Evolutionary conservation across 2,329 filamentous ascomycete species (phyloP).

Genomic region (Penicillium hordei): DNA sequence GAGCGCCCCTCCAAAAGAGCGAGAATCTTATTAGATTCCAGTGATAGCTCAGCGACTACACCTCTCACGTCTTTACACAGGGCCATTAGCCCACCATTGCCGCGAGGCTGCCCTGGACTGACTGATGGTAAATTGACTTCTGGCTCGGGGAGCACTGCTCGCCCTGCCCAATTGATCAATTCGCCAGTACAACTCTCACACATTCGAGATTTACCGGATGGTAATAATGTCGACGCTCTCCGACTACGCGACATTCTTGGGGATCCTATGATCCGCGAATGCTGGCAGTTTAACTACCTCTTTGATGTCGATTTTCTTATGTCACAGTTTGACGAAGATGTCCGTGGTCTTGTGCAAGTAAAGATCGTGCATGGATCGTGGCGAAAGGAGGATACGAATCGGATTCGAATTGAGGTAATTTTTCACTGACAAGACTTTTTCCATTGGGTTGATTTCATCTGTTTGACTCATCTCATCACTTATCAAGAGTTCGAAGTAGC

Average conservation of each 20-base stretch:
- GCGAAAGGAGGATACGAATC: constrained; percentile 65
- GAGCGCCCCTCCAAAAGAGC: constrained; percentile 4
- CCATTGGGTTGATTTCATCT: not conserved
- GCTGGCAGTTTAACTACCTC: constrained; percentile 59
- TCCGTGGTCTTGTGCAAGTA: constrained; percentile 53
- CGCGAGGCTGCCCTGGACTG: not conserved
- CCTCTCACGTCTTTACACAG: not conserved
- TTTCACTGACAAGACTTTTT: not conserved
- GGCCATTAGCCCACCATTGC: constrained; percentile 3
- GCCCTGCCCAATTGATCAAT: not conserved
- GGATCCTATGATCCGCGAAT: constrained; percentile 68
- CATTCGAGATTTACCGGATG: constrained; percentile 62
- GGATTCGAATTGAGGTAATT: constrained; percentile 57
- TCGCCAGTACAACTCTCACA: constrained; percentile 73
- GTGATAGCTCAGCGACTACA: not conserved
- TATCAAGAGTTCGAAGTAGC: not conserved
- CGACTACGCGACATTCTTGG: constrained; percentile 67
- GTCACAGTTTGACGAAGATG: constrained; percentile 59
- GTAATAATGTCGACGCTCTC: constrained; percentile 65
- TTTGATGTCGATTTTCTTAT: constrained; percentile 62
- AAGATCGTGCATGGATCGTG: constrained; percentile 65
- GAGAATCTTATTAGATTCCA: not conserved
- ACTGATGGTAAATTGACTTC: not conserved
- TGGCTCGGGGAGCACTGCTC: not conserved
- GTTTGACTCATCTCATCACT: not conserved